A percentile compares a stretch with the other conserved stretches of the same genome.
phyloP scores from a whole-genome alignment of 2,329 filamentous ascomycete genomes.

The Trichoderma oligosporum region DNA sequence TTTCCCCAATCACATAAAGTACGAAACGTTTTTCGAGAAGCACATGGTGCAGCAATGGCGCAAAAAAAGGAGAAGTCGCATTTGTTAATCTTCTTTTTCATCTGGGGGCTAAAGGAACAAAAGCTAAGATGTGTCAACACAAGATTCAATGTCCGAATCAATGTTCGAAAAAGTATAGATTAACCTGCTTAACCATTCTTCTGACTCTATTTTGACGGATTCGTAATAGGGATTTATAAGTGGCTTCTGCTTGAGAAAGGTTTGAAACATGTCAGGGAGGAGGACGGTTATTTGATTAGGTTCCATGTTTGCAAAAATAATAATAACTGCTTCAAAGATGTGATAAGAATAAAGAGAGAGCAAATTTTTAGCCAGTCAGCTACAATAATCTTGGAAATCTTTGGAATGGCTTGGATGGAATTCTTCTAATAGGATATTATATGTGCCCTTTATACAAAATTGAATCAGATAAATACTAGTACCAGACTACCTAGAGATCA shows the following conservation, averaged over 20 bases:
- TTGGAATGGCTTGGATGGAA: no score
- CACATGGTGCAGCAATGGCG: conserved; percentile 23
- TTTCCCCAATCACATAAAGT: conserved; percentile 27
- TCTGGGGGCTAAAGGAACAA: conserved; percentile 19
- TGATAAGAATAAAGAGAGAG: no score
- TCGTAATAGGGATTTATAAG: conserved; percentile 22
- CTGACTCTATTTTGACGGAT: conserved; percentile 21
- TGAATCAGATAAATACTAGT: no score
- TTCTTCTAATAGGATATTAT: no score
- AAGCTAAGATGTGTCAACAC: conserved; percentile 10
- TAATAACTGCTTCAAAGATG: background rate
- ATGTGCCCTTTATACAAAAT: no score
- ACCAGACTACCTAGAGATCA: no score
- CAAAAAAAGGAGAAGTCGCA: conserved; percentile 27
- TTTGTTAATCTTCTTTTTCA: conserved; percentile 20
- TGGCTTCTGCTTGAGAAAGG: conserved; percentile 22
- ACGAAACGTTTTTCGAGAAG: conserved; percentile 19
- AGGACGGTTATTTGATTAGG: conserved; percentile 7
- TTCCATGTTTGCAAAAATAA: background rate
- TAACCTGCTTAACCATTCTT: conserved; percentile 22
- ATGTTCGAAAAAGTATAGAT: no score
- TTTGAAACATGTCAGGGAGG: conserved; percentile 24
- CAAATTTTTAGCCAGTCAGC: no score
- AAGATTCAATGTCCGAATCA: no score
- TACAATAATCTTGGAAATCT: no score